Base-by-base conservation (phyloP, 1,284 basidiomycete species). In the Fomitopsis palustris region DNA sequence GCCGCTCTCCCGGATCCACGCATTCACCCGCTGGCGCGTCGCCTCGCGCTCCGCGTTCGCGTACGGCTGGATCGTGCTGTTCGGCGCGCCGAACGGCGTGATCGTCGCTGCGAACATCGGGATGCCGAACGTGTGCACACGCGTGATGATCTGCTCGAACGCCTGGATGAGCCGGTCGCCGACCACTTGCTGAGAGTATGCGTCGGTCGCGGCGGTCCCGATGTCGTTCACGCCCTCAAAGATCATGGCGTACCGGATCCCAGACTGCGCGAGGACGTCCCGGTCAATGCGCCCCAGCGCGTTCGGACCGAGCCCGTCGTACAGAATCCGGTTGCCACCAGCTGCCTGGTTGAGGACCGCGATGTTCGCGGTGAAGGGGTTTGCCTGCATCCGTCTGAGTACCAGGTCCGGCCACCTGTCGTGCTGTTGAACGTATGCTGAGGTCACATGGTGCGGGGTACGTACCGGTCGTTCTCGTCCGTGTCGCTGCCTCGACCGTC, bases 181-280 rank as follows among this genome's bases (percentile, higher is more conserved):
- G 41, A 80, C 70, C 23, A 61, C 69, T 42, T 70, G 58, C 67
- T 80, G 78, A 12, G 72, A 71, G 17, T 64, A 69, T 1, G 64
- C 55, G n/a, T 72, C 73, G 29, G 78, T 65, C 8, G 62, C 64
- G 1, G 76, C 76, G 3, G 70, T 72, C 5, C 80, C 81, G 56
- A 82, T 80, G 71, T 82, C 80, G 73, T 82, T 83, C 42, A 81
- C 77, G 55, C 81, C 81, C 64, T 81, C 80, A 65, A 81, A 83
- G 64, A 82, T 75, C 73, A 83, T 78, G 27, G 72, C 77, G 68
- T 73, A 81, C 39, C 68, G 69, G 33, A 79, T 74, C 25, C 75
- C 75, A 14, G 77, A 70, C 37, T 81, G 80, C 3, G 78, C 61
- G 53, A 83, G 73, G 35, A 81, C 80, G 66, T 82, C 81, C 3